Base-by-base conservation (phyloP, 352 stramenopile genomes). In the Pythium periplocum region DNA sequence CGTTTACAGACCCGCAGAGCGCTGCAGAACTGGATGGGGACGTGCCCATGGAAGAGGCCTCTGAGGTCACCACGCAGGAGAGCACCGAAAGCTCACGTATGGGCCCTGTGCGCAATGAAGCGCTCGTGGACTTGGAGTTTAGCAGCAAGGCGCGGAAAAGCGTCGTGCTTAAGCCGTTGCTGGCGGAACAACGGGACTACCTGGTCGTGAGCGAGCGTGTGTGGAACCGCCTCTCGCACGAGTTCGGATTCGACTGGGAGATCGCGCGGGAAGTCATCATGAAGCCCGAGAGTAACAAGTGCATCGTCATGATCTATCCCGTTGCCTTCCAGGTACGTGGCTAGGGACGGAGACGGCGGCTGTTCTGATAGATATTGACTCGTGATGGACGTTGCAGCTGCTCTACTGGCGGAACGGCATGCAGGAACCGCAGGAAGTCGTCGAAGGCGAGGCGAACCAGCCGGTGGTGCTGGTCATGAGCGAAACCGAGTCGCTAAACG, bases 271-370 rank as follows among this genome's bases (percentile, higher is more conserved):
- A 67, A 10, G 82, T 95, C 1, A 60, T 93, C 30, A 48, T 68
- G 7, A 68, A 67, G 33, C 76, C 73, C 12, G 67, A 64, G 1
- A 48, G 56, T 10, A 62, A 56, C 43, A 66, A 71, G 57, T 62
- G 73, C n/a, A 35, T 76, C 34, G 75, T 94, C 10, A 78, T 91
- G 39, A 62, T 93, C 3, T 86, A 95, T 55, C 82, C 78, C 3
- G 58, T 83, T 12, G 51, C 78, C 39, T 92, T 90, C 41, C 74
- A 90, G 73, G 77, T 66, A 45, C 32, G 42, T 51, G 50, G 26
- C 33, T 44, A 39, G 4, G 34, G 8, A 9, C 45, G 11, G 36
- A n/a, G 17, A 38, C 35, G 12, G n/a, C 17, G 17, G 17, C 17
- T 26, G 17, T 26, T 26, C 17, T 26, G 17, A 26, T 26, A 26